Evolutionary conservation across 257 asterid genomes (phyloP), one percentile per base, ranked within the genome.

Genomic region (Anisodus tanguticus): DNA sequence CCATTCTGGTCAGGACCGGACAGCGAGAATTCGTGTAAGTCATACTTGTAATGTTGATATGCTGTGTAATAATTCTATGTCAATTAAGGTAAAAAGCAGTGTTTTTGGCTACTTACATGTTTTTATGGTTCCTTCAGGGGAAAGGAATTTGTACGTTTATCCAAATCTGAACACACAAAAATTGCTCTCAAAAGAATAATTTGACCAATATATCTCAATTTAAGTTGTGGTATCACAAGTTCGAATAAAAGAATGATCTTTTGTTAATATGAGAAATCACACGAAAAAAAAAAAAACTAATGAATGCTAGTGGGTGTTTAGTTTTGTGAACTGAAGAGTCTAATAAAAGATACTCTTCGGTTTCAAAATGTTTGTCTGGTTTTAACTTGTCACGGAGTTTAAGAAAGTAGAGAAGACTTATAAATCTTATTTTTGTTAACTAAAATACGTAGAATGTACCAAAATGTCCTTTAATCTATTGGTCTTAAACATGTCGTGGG

Each of bases 21-120:
- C 97, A 4, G 98, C 99, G 80, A 86, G 92, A 82, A 92, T 95
- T 87, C 97, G 98, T 79, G 99, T 94, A 91, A 80, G 80, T 80
- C 76, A 17, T 47, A 71, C 79, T 17, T 51, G 63, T 47, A 31
- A 43, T 22, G 9, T 57, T 85, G 13, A 9, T 79, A 2, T 83
- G 4, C 15, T 13, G 49, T 71, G 16, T 59, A 3, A 41, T 47
- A 45, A 17, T 60, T 49, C 59, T 72, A 41, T 39, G 4, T n/a
- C 47, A 55, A 45, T 64, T 8, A 7, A 3, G 19, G 16, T 13
- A 19, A 45, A 9, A 7, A 26, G 13, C 19, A 26, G 0, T 64
- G 43, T 5, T 37, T 82, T 53, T 85, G 62, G 35, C 19, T 39
- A 39, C 78, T 15, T 13, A 22, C 68, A 49, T 51, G 47, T n/a